A percentile compares a stretch with the other conserved stretches of the same genome.
Conservation (phyloP, 164 flowering plant genomes). For the Nymphaea thermarum region DNA sequence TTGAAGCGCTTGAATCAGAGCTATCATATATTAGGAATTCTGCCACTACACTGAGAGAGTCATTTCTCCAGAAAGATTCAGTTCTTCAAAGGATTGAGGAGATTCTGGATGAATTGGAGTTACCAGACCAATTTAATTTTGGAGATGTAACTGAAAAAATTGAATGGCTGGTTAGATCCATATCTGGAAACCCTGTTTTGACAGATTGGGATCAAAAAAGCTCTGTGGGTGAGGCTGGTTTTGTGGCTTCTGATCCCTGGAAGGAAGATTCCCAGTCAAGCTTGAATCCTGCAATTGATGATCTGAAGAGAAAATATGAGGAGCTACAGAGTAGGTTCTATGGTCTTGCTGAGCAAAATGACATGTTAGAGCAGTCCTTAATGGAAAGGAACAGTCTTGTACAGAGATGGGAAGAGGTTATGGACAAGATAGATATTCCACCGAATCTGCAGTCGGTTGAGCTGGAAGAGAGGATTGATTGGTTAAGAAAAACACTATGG, state of each 20-base stretch:
- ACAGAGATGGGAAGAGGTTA: constrained; percentile 81
- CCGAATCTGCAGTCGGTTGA: constrained; percentile 63
- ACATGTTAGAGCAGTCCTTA: constrained; percentile 95
- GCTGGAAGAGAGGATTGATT: constrained; percentile 72
- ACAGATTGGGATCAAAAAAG: constrained; percentile 76
- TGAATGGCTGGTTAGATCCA: constrained; percentile 78
- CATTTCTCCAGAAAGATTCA: constrained; percentile 91
- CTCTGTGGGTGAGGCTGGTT: constrained; percentile 58
- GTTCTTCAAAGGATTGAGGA: constrained; percentile 93
- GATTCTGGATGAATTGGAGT: constrained; percentile 76
- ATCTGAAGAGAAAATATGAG: constrained; percentile 61
- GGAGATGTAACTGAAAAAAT: constrained; percentile 75
- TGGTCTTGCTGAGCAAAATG: constrained; percentile 94
- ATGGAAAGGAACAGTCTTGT: constrained; percentile 83
- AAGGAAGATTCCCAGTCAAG: constrained; percentile 42
- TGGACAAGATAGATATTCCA: constrained; percentile 67
- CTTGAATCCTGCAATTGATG: constrained; percentile 35
- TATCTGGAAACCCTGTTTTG: constrained; percentile 35
- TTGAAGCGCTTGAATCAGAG: constrained; percentile 98
- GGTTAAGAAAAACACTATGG: constrained; percentile 63
- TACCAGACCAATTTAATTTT: constrained; percentile 88
- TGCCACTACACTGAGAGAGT: constrained; percentile 87
- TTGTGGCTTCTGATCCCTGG: constrained; percentile 51
- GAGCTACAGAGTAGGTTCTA: constrained; percentile 75
- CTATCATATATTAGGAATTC: constrained; percentile 94